Evolutionary conservation across 2,329 filamentous ascomycete species (phyloP).

Genomic region (Claviceps maximensis): DNA sequence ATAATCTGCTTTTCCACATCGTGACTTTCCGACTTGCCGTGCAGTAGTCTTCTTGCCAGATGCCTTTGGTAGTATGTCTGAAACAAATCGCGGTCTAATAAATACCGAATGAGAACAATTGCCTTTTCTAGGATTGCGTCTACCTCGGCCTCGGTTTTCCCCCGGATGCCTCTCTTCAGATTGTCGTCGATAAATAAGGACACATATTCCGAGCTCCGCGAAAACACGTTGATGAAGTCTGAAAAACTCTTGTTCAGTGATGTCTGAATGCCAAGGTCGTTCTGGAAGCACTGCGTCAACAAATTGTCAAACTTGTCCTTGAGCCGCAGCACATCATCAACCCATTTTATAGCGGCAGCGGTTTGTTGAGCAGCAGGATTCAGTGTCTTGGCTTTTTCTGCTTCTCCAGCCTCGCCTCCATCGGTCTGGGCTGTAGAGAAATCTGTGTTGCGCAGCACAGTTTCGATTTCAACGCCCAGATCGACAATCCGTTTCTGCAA

Average conservation of each 20-base stretch:
- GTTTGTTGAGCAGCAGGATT: conserved; percentile 62
- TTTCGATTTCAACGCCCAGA: conserved; percentile 74
- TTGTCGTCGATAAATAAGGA: conserved; percentile 96
- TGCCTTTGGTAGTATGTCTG: conserved; percentile 98
- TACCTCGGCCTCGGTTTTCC: conserved; percentile 80
- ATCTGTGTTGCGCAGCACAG: conserved; percentile 42
- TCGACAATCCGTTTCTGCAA: conserved; percentile 65
- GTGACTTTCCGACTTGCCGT: conserved; percentile 78
- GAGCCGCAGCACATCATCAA: conserved; percentile 72
- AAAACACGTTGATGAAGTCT: conserved; percentile 87
- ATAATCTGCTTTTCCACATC: conserved; percentile 96
- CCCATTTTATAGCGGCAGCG: conserved; percentile 82
- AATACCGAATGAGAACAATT: conserved; percentile 73
- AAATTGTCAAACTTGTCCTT: conserved; percentile 85
- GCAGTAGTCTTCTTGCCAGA: conserved; percentile 71
- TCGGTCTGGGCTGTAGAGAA: conserved; percentile 29
- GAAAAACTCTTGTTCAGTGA: conserved; percentile 77
- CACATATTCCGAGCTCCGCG: conserved; percentile 76
- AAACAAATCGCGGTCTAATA: conserved; percentile 87
- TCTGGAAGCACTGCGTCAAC: conserved; percentile 57
- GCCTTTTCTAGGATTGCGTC: conserved; percentile 79
- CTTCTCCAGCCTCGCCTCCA: conserved; percentile 34
- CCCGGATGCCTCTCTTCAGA: conserved; percentile 84
- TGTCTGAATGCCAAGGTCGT: conserved; percentile 66
- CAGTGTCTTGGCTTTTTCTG: conserved; percentile 22